phyloP scores from a whole-genome alignment of 257 asterid species.

The Plantago ovata region DNA sequence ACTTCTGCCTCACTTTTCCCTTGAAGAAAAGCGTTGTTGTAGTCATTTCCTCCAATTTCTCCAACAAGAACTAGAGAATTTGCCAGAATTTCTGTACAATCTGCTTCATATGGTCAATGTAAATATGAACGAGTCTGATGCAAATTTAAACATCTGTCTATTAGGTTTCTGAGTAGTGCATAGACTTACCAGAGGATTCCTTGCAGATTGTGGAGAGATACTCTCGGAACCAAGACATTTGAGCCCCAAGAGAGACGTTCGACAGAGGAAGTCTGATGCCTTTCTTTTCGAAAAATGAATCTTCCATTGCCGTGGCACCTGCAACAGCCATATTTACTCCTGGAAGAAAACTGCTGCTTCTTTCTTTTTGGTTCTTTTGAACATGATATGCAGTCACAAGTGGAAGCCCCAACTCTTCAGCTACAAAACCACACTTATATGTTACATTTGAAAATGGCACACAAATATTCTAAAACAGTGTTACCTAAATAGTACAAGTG shows the following conservation, averaged over 20 bases:
- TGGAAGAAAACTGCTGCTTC: background rate
- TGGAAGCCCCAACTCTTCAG: conserved; percentile 32
- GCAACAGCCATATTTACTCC: conserved; percentile 47
- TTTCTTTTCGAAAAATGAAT: conserved; percentile 15
- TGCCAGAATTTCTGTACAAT: conserved; percentile 16
- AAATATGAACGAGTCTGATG: background rate
- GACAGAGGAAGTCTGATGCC: conserved; percentile 25
- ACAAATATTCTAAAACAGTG: too few relatives aligned
- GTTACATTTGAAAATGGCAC: background rate
- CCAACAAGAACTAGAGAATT: conserved; percentile 30
- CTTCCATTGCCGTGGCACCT: conserved; percentile 36
- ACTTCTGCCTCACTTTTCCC: conserved; percentile 11
- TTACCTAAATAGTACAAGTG: too few relatives aligned
- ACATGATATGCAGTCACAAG: conserved; percentile 27
- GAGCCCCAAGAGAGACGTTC: conserved; percentile 25
- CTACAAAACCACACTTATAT: conserved; percentile 21
- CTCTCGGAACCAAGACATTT: conserved; percentile 12
- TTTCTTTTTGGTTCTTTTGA: background rate
- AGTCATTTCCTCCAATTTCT: conserved; percentile 45
- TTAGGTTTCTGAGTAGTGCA: too few relatives aligned
- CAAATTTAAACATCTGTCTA: too few relatives aligned
- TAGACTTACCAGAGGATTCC: background rate
- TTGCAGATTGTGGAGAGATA: background rate
- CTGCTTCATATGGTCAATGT: conserved; percentile 11
- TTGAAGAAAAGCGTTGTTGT: conserved; percentile 19